A percentile compares a stretch with the other conserved stretches of the same genome.
Evolutionary conservation across 2,329 filamentous ascomycete genomes (phyloP).

Genomic region (Clarireedia sp.): DNA sequence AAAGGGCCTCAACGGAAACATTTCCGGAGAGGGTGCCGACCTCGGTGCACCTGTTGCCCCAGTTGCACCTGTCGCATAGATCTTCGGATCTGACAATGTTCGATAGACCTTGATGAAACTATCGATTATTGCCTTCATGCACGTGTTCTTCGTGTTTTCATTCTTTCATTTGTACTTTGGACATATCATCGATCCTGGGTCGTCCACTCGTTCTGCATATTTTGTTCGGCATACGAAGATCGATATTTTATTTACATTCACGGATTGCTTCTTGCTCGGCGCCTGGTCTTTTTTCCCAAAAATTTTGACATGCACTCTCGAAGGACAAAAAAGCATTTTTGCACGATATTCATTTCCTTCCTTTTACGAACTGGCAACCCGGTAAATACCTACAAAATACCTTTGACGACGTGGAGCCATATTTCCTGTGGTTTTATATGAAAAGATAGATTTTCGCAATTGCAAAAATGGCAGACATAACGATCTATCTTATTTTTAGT

Average conservation of each 20-base stretch:
- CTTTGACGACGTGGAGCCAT: slow-evolving; percentile 23
- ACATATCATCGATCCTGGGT: slow-evolving; percentile 22
- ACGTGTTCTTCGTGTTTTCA: slow-evolving; percentile 24
- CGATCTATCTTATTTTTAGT: slow-evolving; percentile 8
- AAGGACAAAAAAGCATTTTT: slow-evolving; percentile 22
- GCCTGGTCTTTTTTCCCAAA: slow-evolving; percentile 26
- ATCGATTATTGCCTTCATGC: slow-evolving; percentile 20
- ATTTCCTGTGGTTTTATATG: slow-evolving; percentile 8
- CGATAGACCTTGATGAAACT: slow-evolving; percentile 30
- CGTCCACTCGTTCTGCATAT: slow-evolving; percentile 26
- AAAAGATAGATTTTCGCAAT: slow-evolving; percentile 6
- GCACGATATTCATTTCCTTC: slow-evolving; percentile 29
- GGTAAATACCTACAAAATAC: slow-evolving; percentile 27
- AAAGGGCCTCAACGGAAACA: slow-evolving; percentile 49
- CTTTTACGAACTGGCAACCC: slow-evolving; percentile 28
- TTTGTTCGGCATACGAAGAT: slow-evolving; percentile 24
- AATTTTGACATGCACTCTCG: slow-evolving; percentile 20
- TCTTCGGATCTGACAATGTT: slow-evolving; percentile 19
- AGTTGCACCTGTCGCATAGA: slow-evolving; percentile 36
- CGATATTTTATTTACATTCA: slow-evolving; percentile 16
- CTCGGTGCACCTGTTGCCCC: slow-evolving; percentile 32
- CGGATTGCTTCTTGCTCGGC: slow-evolving; percentile 27
- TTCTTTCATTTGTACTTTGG: slow-evolving; percentile 25
- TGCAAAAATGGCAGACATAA: not conserved
- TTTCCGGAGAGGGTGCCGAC: slow-evolving; percentile 26